Evolutionary conservation across 176 grass and related monocot genomes (phyloP).

Genomic region (Musa beccarii): DNA sequence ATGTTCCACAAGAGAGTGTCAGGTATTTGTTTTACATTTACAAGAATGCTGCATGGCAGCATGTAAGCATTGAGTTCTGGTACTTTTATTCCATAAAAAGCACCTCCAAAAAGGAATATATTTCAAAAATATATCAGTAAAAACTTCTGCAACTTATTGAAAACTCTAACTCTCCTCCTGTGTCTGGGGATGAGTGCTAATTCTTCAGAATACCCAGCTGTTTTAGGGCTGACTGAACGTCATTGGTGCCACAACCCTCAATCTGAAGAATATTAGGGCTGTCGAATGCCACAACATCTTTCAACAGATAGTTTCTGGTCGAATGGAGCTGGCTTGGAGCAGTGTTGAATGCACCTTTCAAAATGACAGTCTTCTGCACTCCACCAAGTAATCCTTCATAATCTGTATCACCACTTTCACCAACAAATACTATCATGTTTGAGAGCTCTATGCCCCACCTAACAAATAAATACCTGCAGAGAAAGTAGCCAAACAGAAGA

Average conservation of each 20-base stretch:
- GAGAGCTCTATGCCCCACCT: conserved; percentile 79
- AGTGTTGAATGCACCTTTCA: conserved; percentile 74
- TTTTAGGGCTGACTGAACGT: conserved; percentile 40
- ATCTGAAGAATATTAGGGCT: conserved; percentile 53
- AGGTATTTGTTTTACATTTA: neutral
- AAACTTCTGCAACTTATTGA: neutral
- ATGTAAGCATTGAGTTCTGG: neutral
- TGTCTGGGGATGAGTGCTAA: neutral
- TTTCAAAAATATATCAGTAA: neutral
- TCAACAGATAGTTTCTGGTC: conserved; percentile 56
- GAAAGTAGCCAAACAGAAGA: neutral
- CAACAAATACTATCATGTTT: conserved; percentile 62
- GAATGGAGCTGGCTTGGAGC: conserved; percentile 44
- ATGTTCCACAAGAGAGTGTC: neutral
- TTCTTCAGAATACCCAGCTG: conserved; percentile 34
- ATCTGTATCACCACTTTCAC: conserved; percentile 87
- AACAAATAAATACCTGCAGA: conserved; percentile 72
- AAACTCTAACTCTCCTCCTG: too few species aligned
- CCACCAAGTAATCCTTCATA: conserved; percentile 77
- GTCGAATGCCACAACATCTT: conserved; percentile 68
- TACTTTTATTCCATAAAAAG: conserved; percentile 7
- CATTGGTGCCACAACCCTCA: conserved; percentile 33
- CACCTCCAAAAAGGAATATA: neutral
- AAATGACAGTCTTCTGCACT: conserved; percentile 69
- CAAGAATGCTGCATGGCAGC: neutral